phyloP scores from a whole-genome alignment of 2,329 filamentous ascomycete species.

The Ceratocystis albifundus region DNA sequence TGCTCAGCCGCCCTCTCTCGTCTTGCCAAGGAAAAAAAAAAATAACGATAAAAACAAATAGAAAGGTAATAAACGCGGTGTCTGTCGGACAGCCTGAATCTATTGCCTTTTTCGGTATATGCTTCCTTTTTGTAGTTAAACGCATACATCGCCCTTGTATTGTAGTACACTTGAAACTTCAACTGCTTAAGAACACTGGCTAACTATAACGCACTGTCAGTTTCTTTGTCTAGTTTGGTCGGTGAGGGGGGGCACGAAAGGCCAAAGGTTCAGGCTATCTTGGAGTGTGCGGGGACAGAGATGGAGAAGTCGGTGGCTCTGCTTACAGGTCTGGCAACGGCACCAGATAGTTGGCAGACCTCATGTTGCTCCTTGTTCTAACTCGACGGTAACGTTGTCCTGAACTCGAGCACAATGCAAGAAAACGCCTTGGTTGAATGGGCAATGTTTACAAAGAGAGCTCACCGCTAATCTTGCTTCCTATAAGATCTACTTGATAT shows the following conservation, averaged over 20 bases:
- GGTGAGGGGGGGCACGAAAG: background rate
- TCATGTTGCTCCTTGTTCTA: background rate
- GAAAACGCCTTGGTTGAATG: background rate
- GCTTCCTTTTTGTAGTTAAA: background rate
- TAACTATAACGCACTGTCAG: no score
- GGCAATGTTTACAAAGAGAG: background rate
- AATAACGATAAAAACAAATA: no score
- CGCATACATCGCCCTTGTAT: background rate
- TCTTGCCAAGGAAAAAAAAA: background rate
- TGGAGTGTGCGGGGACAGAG: no score
- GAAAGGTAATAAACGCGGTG: background rate
- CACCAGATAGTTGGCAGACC: background rate
- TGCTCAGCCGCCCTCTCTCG: background rate
- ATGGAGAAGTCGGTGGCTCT: no score
- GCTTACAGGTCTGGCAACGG: background rate
- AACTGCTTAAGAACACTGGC: background rate
- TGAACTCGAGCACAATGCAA: background rate
- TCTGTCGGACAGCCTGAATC: constrained; percentile 3
- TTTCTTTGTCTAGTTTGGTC: no score
- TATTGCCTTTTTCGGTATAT: constrained; percentile 9
- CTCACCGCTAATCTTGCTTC: background rate
- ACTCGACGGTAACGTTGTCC: background rate
- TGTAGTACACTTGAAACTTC: background rate
- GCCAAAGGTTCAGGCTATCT: background rate
- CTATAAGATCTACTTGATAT: background rate